Evolutionary conservation across 1,284 basidiomycete genomes (phyloP).

Genomic region (Tilletia walkeri): DNA sequence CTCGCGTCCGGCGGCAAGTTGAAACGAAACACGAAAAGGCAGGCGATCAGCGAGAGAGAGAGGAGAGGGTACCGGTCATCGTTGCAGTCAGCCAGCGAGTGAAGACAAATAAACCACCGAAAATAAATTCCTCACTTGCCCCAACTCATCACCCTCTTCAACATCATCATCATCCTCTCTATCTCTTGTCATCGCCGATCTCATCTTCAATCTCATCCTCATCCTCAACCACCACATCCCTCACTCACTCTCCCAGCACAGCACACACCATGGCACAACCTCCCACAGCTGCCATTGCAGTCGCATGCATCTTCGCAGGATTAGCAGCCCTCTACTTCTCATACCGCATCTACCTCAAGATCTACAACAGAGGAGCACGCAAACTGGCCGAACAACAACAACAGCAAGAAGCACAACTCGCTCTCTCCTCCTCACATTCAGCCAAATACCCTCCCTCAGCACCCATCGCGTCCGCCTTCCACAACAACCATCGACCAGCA

Average conservation of each 20-base stretch:
- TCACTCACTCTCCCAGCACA: not conserved
- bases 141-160: too few relatives aligned
- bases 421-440: not conserved
- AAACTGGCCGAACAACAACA: not conserved
- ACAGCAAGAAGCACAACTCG: not conserved
- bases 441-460: not conserved
- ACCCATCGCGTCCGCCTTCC: not conserved
- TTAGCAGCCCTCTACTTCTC: conserved; percentile 31
- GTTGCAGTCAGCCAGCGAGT: too few relatives aligned
- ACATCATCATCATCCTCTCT: too few relatives aligned
- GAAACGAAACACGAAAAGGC: too few relatives aligned
- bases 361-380: conserved; percentile 9
- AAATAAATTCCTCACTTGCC: too few relatives aligned
- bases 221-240: not conserved
- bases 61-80: too few relatives aligned
- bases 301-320: conserved; percentile 42
- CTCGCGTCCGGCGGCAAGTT: too few relatives aligned
- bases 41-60: too few relatives aligned
- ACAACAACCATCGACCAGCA: not conserved
- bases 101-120: too few relatives aligned
- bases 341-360: conserved; percentile 37
- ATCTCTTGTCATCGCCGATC: not conserved
- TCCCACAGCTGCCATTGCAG: conserved; percentile 39
- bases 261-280: conserved; percentile 38
- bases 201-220: too few relatives aligned